A percentile compares a stretch with the other conserved stretches of the same genome.
These are phyloP conservation scores for Pestalotiopsis sp. DNA, from an alignment of 2,329 filamentous ascomycete species.

Conservation along the genomic window DNA sequence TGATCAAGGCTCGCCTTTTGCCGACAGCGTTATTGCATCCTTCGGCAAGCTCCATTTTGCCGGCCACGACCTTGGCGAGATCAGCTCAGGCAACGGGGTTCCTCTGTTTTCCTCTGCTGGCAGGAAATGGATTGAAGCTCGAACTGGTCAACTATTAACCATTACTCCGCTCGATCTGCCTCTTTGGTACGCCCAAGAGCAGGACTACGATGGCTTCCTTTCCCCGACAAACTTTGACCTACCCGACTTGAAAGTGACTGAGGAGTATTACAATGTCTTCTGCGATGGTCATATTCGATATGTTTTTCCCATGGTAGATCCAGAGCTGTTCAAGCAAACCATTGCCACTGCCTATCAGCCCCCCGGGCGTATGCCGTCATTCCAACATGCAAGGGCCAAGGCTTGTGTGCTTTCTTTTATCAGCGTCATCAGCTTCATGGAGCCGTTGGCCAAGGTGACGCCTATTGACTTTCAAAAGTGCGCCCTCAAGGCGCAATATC, in stretches of 20 bases:
- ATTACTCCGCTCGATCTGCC: constrained; percentile 20
- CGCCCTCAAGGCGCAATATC: constrained; percentile 41
- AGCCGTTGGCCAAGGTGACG: constrained; percentile 12
- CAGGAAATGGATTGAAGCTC: constrained; percentile 48
- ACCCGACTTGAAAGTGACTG: constrained; percentile 36
- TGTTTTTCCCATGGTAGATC: constrained; percentile 53
- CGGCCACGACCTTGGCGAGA: constrained; percentile 47
- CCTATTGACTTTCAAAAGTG: constrained; percentile 43
- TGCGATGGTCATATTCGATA: constrained; percentile 39
- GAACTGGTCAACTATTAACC: constrained; percentile 41
- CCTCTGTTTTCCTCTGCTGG: constrained; percentile 51
- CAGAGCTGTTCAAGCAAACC: constrained; percentile 47
- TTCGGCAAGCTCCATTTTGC: constrained; percentile 48
- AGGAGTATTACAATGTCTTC: constrained; percentile 35
- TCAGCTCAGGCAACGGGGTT: constrained; percentile 50
- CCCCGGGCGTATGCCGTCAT: not conserved
- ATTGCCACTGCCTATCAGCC: constrained; percentile 46
- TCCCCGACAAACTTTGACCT: constrained; percentile 27
- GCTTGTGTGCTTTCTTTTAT: constrained; percentile 54
- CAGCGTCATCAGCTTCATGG: constrained; percentile 36
- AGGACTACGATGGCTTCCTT: not conserved
- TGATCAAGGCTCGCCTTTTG: not conserved
- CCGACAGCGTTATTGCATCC: not conserved
- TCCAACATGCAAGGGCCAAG: constrained; percentile 37
- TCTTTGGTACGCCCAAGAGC: constrained; percentile 18